These are phyloP conservation scores for Stromatinia cepivora DNA, from an alignment of 2,329 filamentous ascomycete genomes.

Conservation along the genomic window DNA sequence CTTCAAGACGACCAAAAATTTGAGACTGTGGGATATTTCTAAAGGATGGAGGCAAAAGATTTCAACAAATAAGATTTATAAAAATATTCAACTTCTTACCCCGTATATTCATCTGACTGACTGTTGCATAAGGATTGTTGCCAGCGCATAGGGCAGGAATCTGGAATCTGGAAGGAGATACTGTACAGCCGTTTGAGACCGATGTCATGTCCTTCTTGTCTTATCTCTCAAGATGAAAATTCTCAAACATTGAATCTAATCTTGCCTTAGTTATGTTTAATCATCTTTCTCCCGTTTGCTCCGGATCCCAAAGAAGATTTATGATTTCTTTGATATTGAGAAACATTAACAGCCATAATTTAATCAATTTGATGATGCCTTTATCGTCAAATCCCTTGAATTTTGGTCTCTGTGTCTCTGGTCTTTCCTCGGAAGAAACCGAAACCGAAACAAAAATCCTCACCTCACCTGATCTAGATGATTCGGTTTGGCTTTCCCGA, in stretches of 20 bases:
- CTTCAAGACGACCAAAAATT: neutral
- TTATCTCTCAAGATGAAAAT: neutral
- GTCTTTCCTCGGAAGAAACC: constrained; percentile 1
- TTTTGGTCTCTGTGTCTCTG: neutral
- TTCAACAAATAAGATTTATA: constrained; percentile 14
- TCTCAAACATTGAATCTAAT: neutral
- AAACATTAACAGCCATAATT: neutral
- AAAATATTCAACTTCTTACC: constrained; percentile 10
- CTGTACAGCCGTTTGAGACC: constrained; percentile 9
- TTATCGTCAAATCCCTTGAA: neutral
- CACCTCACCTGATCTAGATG: constrained; percentile 10
- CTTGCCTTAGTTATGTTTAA: neutral
- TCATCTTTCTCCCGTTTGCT: neutral
- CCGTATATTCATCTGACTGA: constrained; percentile 8
- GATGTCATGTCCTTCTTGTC: constrained; percentile 1
- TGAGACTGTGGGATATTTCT: constrained; percentile 5
- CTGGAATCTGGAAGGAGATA: constrained; percentile 1
- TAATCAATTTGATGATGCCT: neutral
- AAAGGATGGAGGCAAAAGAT: constrained; percentile 1
- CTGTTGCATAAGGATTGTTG: constrained; percentile 17
- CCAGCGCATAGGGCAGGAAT: constrained; percentile 21
- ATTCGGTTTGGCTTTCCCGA: constrained; percentile 14
- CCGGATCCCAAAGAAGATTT: neutral
- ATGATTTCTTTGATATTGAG: neutral
- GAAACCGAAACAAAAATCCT: neutral